Percentiles rank a stretch among this genome's conserved stretches.
Evolutionary conservation across 2,329 filamentous ascomycete genomes (phyloP).

Genomic region (Phaeoacremonium minimum): DNA sequence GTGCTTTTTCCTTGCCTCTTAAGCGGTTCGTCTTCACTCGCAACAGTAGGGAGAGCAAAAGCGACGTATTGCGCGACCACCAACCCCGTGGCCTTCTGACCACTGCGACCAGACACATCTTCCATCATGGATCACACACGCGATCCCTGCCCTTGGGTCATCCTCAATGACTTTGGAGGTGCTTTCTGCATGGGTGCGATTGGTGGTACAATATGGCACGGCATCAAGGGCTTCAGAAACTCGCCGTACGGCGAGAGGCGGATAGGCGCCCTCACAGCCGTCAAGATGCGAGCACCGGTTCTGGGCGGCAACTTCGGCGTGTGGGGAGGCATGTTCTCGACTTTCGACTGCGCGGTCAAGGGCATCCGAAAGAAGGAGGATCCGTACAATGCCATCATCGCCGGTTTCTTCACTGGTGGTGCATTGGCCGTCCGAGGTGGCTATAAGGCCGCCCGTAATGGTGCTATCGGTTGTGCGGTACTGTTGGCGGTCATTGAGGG

Average conservation of each 20-base stretch:
- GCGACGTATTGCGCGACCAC: too few species aligned
- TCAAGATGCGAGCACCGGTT: conserved; percentile 95
- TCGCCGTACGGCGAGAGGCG: conserved; percentile 88
- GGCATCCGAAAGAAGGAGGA: conserved; percentile 94
- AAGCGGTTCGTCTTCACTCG: too few species aligned
- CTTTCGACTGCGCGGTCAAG: conserved; percentile 96
- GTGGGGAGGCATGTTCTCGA: conserved; percentile 94
- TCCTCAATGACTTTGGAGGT: conserved; percentile 95
- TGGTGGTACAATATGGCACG: conserved; percentile 87
- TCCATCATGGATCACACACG: conserved; percentile 87
- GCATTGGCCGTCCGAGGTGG: conserved; percentile 89
- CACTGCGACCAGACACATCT: too few species aligned
- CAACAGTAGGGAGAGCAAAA: too few species aligned
- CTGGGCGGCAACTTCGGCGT: conserved; percentile 97
- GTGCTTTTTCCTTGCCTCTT: too few species aligned
- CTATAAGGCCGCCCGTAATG: conserved; percentile 86
- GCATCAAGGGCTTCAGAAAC: conserved; percentile 90
- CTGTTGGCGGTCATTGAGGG: conserved; percentile 95
- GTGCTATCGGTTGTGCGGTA: conserved; percentile 92
- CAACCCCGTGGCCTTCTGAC: too few species aligned
- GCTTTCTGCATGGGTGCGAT: conserved; percentile 92
- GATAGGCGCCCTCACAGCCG: conserved; percentile 92
- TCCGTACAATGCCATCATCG: conserved; percentile 96
- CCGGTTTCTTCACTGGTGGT: conserved; percentile 94
- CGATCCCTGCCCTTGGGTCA: conserved; percentile 96